Percentiles rank a stretch among this genome's conserved stretches.
Evolutionary conservation across 257 asterid species (phyloP).

Genomic region (Pogostemon cablin): DNA sequence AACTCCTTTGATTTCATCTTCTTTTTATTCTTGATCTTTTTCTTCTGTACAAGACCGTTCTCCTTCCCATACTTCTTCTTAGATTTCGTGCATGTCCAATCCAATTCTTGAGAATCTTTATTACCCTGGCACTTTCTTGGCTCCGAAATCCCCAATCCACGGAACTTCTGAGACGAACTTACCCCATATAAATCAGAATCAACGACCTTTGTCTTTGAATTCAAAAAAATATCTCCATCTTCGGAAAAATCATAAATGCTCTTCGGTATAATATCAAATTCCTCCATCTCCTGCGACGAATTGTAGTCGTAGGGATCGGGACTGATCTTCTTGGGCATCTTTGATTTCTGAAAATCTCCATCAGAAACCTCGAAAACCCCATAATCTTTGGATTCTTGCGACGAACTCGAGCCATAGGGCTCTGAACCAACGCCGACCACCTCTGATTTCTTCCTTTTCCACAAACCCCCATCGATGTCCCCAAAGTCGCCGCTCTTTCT

Average conservation of each 20-base stretch:
- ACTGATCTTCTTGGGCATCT: slow-evolving; percentile 33
- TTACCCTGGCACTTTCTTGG: slow-evolving; percentile 36
- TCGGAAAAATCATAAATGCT: slow-evolving; percentile 45
- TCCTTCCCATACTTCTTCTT: slow-evolving; percentile 49
- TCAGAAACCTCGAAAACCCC: slow-evolving; percentile 34
- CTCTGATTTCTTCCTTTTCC: slow-evolving; percentile 44
- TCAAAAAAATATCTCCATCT: slow-evolving; percentile 47
- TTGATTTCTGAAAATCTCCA: slow-evolving; percentile 29
- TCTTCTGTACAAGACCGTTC: slow-evolving; percentile 44
- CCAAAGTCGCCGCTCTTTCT: slow-evolving; percentile 28
- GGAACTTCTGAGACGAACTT: slow-evolving; percentile 56
- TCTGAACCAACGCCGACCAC: slow-evolving; percentile 40
- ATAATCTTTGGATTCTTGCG: slow-evolving; percentile 41
- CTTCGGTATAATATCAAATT: slow-evolving; percentile 40
- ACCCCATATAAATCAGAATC: slow-evolving; percentile 44
- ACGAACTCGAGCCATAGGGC: slow-evolving; percentile 45
- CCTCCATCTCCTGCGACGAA: slow-evolving; percentile 54
- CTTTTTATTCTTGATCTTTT: slow-evolving; percentile 49
- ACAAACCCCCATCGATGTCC: slow-evolving; percentile 28
- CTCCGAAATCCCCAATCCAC: slow-evolving; percentile 44
- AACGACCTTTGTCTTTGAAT: slow-evolving; percentile 50
- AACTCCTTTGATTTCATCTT: slow-evolving; percentile 44
- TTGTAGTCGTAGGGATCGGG: slow-evolving; percentile 35
- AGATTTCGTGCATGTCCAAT: slow-evolving; percentile 41
- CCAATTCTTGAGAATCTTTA: slow-evolving; percentile 33